These are phyloP conservation scores for Cladosporium colombiae DNA, from an alignment of 2,329 filamentous ascomycete genomes.

Conservation along the genomic window DNA sequence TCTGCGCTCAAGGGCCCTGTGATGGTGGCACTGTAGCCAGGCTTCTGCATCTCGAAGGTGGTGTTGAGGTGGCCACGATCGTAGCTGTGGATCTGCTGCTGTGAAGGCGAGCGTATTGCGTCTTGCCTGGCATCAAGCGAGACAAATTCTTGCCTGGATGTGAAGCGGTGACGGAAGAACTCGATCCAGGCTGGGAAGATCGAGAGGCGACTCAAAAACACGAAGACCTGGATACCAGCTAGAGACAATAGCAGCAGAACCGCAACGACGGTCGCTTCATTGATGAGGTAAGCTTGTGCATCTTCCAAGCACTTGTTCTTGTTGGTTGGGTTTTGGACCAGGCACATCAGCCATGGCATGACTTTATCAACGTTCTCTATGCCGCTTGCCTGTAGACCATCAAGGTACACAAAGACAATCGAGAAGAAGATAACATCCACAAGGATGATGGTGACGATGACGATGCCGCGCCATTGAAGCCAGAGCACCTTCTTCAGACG, in stretches of 20 bases:
- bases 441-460: slow-evolving; percentile 85
- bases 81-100: slow-evolving; percentile 26
- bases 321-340: slow-evolving; percentile 59
- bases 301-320: slow-evolving; percentile 66
- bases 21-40: slow-evolving; percentile 21
- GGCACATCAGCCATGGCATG: slow-evolving; percentile 69
- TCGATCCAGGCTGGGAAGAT: slow-evolving; percentile 85
- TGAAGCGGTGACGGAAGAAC: slow-evolving; percentile 52
- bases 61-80: slow-evolving; percentile 33
- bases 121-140: slow-evolving; percentile 68
- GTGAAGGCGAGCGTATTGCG: slow-evolving; percentile 28
- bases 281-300: slow-evolving; percentile 66
- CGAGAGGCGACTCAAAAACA: slow-evolving; percentile 79
- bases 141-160: slow-evolving; percentile 77
- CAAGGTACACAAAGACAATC: slow-evolving; percentile 84
- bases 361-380: slow-evolving; percentile 59
- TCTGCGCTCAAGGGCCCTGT: slow-evolving; percentile 17
- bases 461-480: slow-evolving; percentile 92
- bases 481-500: slow-evolving; percentile 82
- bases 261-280: slow-evolving; percentile 74
- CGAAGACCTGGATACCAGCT: slow-evolving; percentile 77
- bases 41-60: slow-evolving; percentile 38
- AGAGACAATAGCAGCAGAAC: slow-evolving; percentile 81
- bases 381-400: slow-evolving; percentile 65
- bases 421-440: slow-evolving; percentile 93